These are phyloP conservation scores for Phialophora chinensis DNA, from an alignment of 2,329 filamentous ascomycete species.

Conservation along the genomic window DNA sequence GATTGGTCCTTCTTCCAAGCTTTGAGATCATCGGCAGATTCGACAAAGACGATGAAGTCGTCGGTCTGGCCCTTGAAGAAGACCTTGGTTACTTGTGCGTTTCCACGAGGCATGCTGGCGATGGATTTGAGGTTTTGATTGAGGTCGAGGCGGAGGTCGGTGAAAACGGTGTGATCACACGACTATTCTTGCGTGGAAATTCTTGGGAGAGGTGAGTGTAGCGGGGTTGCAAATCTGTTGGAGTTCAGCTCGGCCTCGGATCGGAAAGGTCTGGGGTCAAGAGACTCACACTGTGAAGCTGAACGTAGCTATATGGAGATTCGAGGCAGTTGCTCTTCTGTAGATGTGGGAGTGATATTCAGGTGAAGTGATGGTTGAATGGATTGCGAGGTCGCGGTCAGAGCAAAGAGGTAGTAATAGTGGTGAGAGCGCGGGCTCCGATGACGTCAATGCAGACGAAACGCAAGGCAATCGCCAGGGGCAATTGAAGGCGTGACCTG, in stretches of 20 bases:
- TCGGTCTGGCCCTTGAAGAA: slow-evolving; percentile 79
- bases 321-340: background rate
- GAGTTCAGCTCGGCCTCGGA: background rate
- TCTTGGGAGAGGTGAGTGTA: background rate
- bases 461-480: slow-evolving; percentile 14
- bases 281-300: background rate
- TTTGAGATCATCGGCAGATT: slow-evolving; percentile 67
- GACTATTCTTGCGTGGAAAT: slow-evolving; percentile 3
- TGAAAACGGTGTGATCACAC: slow-evolving; percentile 13
- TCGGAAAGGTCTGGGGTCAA: background rate
- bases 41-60: slow-evolving; percentile 72
- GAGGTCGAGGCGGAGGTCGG: background rate
- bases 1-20: slow-evolving; percentile 80
- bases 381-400: slow-evolving; percentile 3
- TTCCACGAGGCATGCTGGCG: slow-evolving; percentile 70
- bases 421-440: background rate
- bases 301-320: background rate
- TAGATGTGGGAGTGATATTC: background rate
- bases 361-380: slow-evolving; percentile 8
- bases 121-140: background rate
- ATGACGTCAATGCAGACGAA: slow-evolving; percentile 17
- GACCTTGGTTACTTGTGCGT: slow-evolving; percentile 74
- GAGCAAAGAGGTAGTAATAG: slow-evolving; percentile 7
- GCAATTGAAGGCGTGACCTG: slow-evolving; percentile 17
- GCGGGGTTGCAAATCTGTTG: background rate